Base-by-base conservation (phyloP, 331 rosid species). In the Ulmus americana region DNA sequence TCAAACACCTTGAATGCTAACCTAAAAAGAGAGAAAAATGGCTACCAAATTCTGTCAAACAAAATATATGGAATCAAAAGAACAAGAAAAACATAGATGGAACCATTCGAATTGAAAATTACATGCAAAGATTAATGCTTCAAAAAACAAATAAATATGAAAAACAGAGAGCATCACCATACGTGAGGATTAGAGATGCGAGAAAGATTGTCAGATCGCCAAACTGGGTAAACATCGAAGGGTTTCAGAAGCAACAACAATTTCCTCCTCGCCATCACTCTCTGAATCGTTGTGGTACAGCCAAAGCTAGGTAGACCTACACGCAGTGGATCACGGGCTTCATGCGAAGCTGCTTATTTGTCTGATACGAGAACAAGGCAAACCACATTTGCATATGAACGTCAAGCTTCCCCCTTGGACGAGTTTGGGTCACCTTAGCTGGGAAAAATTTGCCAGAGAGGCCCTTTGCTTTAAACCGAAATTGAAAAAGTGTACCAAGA, bases 171-270 rank as follows among this genome's bases (percentile, higher is more conserved):
- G 39, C 18, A 14, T 0, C 22, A 3, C 14, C 6, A 40, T 58
- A 85, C 95, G 88, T 68, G 90, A 41, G 87, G 76, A 28, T 55
- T 74, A 59, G 81, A 53, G 80, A 70, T 35, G 72, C 77, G 79
- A 56, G 84, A 70, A 70, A 68, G 70, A n/a, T 63, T 59, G 22
- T 75, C 74, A 3, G 74, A 67, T 38, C 67, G 81, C 64, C 61
- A 56, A 18, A 80, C 72, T 35, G 90, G 84, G 70, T 79, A 81
- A 7, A 49, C 69, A 46, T 57, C 79, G 47, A 79, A 77, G 52
- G 97, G 90, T 72, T 92, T 89, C 22, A 86, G 71, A 55, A 89
- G 71, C 70, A 89, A 59, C 67, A 89, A 40, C 57, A 92, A 56
- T 74, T 74, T 83, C 86, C 78, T 86, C 70, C 51, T 70, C 50